These are phyloP conservation scores for Fusarium scirpi DNA, from an alignment of 2,329 filamentous ascomycete species.

Conservation along the genomic window DNA sequence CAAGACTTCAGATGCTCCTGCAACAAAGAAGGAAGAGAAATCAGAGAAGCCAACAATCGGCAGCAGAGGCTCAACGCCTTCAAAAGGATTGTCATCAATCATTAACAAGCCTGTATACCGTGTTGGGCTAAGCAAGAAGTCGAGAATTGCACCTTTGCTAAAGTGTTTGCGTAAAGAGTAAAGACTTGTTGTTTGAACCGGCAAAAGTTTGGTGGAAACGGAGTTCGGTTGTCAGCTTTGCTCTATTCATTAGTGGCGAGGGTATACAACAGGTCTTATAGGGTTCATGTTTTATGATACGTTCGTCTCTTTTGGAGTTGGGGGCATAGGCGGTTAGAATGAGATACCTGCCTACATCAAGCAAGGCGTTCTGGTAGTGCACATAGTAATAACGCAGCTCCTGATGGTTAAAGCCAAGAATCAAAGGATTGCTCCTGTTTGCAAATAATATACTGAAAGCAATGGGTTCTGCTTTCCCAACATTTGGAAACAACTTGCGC, in stretches of 20 bases:
- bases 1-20: constrained; percentile 1
- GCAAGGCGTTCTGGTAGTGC: constrained; percentile 26
- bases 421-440: constrained; percentile 2
- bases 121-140: constrained; percentile 64
- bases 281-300: not conserved
- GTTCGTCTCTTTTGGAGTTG: not conserved
- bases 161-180: constrained; percentile 67
- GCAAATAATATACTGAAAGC: not conserved
- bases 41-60: not conserved
- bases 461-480: not conserved
- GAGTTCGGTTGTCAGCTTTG: not conserved
- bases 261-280: not conserved
- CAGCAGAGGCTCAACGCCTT: constrained; percentile 21
- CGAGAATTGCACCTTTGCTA: constrained; percentile 63
- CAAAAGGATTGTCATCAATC: constrained; percentile 37
- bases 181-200: not conserved
- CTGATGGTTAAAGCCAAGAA: not conserved
- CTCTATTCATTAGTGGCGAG: not conserved
- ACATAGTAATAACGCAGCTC: not conserved
- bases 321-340: not conserved
- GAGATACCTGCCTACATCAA: not conserved
- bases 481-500: not conserved
- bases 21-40: constrained; percentile 15
- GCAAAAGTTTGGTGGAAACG: not conserved
- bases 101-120: constrained; percentile 58